Conservation (phyloP, 768 basidiomycete species). For the Rhizopogon vulgaris region DNA sequence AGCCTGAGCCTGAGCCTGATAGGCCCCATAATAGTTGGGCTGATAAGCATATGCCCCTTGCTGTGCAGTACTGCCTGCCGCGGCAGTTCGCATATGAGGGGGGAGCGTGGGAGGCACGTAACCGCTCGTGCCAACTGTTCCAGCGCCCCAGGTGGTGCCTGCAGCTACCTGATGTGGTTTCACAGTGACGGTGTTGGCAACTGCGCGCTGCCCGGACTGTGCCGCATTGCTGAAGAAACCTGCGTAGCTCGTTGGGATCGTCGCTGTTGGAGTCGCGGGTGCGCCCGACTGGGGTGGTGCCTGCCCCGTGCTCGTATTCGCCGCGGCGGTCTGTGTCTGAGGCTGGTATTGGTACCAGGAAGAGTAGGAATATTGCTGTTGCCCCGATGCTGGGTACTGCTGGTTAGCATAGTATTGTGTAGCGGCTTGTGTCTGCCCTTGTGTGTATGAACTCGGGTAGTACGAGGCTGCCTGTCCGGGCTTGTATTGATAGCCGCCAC, state of each 20-base stretch:
- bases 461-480: constrained; percentile 30
- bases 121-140: constrained; percentile 4
- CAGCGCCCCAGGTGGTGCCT: constrained; percentile 16
- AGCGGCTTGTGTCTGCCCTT: constrained; percentile 19
- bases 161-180: constrained; percentile 26
- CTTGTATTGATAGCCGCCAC: constrained; percentile 31
- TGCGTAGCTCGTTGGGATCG: constrained; percentile 33
- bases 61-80: constrained; percentile 13
- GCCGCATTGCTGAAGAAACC: constrained; percentile 31
- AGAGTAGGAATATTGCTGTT: constrained; percentile 36
- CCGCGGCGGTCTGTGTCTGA: constrained; percentile 18
- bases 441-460: constrained; percentile 23
- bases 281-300: constrained; percentile 40
- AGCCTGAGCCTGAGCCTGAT: constrained; percentile 9
- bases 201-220: constrained; percentile 39
- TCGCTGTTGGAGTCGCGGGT: constrained; percentile 18
- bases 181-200: constrained; percentile 44
- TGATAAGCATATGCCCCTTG: constrained; percentile 18
- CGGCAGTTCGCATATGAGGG: constrained; percentile 31
- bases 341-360: constrained; percentile 39
- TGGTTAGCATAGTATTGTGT: constrained; percentile 32
- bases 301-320: constrained; percentile 28
- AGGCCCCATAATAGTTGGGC: constrained; percentile 27
- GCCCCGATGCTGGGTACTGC: constrained; percentile 28
- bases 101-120: constrained; percentile 34